A percentile compares a stretch with the other conserved stretches of the same genome.
Conservation (phyloP, 176 grass and related monocot genomes). For the Puccinellia tenuiflora region DNA sequence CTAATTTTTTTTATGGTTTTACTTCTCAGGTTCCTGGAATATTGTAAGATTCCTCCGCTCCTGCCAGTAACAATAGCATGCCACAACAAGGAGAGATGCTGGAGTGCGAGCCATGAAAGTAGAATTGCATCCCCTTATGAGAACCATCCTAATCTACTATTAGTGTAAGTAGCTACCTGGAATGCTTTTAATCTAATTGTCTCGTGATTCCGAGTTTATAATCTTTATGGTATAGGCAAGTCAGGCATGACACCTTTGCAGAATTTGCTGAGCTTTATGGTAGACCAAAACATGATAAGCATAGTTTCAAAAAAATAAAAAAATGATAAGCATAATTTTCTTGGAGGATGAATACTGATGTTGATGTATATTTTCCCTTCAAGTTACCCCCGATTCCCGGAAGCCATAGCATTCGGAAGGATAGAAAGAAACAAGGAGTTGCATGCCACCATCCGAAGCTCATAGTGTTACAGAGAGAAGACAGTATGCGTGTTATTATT, state of each 20-base stretch:
- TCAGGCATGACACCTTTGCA: neutral
- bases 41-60: constrained; percentile 61
- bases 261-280: neutral
- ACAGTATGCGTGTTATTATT: constrained; percentile 62
- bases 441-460: constrained; percentile 94
- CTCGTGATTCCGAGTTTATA: neutral
- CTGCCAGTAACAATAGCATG: constrained; percentile 67
- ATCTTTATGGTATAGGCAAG: neutral
- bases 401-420: constrained; percentile 88
- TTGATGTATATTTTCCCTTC: neutral
- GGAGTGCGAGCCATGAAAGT: constrained; percentile 57
- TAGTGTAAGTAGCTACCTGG: constrained; percentile 52
- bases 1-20: neutral
- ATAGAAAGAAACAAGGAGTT: constrained; percentile 78
- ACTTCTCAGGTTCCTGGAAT: constrained; percentile 65
- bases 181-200: neutral
- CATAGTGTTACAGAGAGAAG: constrained; percentile 67
- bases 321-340: neutral
- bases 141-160: constrained; percentile 56
- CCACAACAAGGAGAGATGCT: constrained; percentile 64
- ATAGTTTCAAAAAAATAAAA: constrained; percentile 4
- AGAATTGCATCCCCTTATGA: constrained; percentile 50
- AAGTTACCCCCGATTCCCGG: constrained; percentile 75
- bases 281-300: neutral
- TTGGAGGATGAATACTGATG: constrained; percentile 19